These are phyloP conservation scores for Pouteria glomerata DNA, from an alignment of 148 eudicot species.

Conservation along the genomic window DNA sequence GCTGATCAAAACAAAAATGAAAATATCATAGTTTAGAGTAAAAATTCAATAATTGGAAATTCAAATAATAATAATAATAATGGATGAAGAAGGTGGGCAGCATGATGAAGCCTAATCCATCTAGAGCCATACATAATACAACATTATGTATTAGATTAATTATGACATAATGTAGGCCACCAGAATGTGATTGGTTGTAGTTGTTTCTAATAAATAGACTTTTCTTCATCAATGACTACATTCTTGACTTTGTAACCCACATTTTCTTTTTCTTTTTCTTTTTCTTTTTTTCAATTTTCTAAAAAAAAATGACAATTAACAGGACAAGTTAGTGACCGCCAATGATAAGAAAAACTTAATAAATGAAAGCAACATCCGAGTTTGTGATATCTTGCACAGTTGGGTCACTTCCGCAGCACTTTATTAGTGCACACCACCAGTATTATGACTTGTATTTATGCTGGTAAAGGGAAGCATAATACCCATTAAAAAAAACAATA, in stretches of 20 bases:
- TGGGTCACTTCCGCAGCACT: too few relatives aligned
- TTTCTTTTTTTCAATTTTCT: not conserved
- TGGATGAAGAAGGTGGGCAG: not conserved
- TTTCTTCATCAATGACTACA: not conserved
- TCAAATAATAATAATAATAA: too few relatives aligned
- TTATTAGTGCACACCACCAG: too few relatives aligned
- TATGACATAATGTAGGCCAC: not conserved
- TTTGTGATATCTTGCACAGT: not conserved
- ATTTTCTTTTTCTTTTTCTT: not conserved
- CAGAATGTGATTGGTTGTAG: not conserved
- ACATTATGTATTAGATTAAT: not conserved
- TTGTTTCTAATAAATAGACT: not conserved
- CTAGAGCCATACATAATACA: not conserved
- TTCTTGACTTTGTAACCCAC: not conserved
- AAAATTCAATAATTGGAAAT: not conserved
- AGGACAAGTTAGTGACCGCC: not conserved
- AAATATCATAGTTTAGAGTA: not conserved
- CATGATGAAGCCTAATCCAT: not conserved
- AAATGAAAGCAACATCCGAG: not conserved
- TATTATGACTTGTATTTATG: too few relatives aligned
- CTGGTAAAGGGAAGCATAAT: too few relatives aligned
- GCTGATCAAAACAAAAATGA: constrained; percentile 30
- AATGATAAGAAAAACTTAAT: not conserved
- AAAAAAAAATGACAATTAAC: not conserved
- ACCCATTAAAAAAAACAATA: too few relatives aligned